Evolutionary conservation across 768 basidiomycete species (phyloP).

Genomic region (Leccinum boreale): DNA sequence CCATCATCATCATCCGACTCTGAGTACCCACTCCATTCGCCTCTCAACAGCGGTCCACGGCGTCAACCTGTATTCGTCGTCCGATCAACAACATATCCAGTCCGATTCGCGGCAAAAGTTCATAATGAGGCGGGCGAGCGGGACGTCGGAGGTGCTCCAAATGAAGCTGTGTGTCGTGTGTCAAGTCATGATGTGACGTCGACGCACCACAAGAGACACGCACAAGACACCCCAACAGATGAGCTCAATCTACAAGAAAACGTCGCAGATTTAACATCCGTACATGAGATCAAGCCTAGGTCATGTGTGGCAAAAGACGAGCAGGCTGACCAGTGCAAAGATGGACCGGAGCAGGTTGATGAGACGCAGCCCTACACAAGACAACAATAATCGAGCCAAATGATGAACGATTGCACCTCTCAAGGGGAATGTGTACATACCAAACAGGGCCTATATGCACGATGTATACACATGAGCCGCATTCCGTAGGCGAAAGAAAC

Average conservation of each 20-base stretch:
- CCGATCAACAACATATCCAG: background rate
- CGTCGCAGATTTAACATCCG: background rate
- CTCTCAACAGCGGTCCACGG: constrained; percentile 1
- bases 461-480: background rate
- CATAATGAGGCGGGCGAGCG: constrained; percentile 33
- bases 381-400: background rate
- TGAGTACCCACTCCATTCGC: background rate
- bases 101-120: constrained; percentile 27
- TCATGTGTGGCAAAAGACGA: background rate
- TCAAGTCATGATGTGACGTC: background rate
- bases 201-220: background rate
- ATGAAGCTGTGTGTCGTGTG: constrained; percentile 25
- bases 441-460: constrained; percentile 22
- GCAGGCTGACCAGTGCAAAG: constrained; percentile 20
- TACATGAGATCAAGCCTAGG: background rate
- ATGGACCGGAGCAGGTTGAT: constrained; percentile 21
- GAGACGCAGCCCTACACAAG: constrained; percentile 21
- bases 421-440: constrained; percentile 9
- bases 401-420: background rate
- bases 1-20: no score
- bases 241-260: constrained; percentile 15
- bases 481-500: background rate
- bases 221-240: constrained; percentile 21
- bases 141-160: constrained; percentile 35
- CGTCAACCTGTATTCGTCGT: background rate